A percentile compares a stretch with the other conserved stretches of the same genome.
These are phyloP conservation scores for Ophiostoma sp. DNA, from an alignment of 2,329 filamentous ascomycete species.

Conservation along the genomic window DNA sequence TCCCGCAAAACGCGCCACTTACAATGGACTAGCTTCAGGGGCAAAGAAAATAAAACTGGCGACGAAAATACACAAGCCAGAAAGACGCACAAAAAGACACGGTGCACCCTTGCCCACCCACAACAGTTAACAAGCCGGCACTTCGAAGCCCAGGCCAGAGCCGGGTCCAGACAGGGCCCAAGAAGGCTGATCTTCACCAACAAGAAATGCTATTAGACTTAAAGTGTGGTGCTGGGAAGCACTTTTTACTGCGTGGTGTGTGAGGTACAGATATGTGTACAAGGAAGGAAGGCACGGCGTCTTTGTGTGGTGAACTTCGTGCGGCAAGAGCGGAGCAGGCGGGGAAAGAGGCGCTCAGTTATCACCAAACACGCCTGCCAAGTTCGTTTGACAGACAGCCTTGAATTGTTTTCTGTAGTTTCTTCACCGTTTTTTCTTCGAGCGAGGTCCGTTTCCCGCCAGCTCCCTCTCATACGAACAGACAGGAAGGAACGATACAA, in stretches of 20 bases:
- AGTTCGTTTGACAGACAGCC: neutral
- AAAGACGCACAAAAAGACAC: neutral
- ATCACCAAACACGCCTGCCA: neutral
- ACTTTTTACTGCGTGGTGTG: neutral
- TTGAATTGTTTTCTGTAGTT: neutral
- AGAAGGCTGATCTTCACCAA: neutral
- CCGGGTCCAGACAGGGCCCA: neutral
- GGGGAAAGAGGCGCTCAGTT: neutral
- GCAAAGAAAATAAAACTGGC: neutral
- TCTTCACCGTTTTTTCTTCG: conserved; percentile 10
- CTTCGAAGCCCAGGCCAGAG: neutral
- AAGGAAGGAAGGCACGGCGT: neutral
- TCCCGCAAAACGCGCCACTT: conserved; percentile 7
- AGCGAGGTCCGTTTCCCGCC: neutral
- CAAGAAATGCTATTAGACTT: neutral
- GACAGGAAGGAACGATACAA: neutral
- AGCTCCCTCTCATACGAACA: neutral
- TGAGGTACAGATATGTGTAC: neutral
- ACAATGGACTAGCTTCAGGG: conserved; percentile 14
- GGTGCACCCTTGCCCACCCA: neutral
- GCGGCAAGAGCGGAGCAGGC: neutral
- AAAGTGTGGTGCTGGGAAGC: neutral
- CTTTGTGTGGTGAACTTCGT: too few species aligned
- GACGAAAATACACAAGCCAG: neutral
- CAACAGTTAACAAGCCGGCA: neutral